phyloP scores from a whole-genome alignment of 768 basidiomycete species.

The Roridomyces roridus region DNA sequence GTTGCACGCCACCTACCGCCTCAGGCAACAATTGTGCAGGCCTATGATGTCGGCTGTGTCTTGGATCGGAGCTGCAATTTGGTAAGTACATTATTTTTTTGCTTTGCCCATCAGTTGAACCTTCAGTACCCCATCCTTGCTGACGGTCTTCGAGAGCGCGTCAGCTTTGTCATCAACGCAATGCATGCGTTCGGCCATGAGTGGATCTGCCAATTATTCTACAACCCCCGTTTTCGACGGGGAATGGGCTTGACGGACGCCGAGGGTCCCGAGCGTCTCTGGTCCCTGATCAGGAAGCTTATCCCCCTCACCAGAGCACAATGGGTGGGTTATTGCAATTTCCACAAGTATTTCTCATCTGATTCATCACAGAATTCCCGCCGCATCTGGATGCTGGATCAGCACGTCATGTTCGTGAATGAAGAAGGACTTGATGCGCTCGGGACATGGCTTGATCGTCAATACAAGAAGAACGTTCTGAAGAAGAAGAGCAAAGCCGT shows the following conservation, averaged over 20 bases:
- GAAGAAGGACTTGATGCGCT: conserved; percentile 33
- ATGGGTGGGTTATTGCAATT: conserved; percentile 8
- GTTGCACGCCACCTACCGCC: conserved; percentile 36
- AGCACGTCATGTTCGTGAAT: conserved; percentile 33
- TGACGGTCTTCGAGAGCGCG: conserved; percentile 14
- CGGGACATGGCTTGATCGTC: conserved; percentile 37
- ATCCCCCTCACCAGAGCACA: conserved; percentile 24
- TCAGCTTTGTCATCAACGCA: conserved; percentile 34
- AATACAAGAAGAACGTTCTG: conserved; percentile 22
- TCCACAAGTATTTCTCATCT: background rate
- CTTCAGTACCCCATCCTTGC: conserved; percentile 30
- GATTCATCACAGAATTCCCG: conserved; percentile 1
- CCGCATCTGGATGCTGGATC: conserved; percentile 41
- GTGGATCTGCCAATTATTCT: conserved; percentile 41
- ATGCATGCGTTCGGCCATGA: conserved; percentile 44
- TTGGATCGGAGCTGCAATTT: conserved; percentile 19
- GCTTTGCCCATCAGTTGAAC: background rate
- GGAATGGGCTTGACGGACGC: conserved; percentile 41
- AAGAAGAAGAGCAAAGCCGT: conserved; percentile 18
- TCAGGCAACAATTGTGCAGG: conserved; percentile 28
- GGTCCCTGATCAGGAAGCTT: conserved; percentile 34
- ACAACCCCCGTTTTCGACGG: conserved; percentile 35
- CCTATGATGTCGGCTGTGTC: conserved; percentile 44
- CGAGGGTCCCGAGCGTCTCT: conserved; percentile 41
- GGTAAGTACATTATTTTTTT: conserved; percentile 19